Evolutionary conservation across 495 filamentous ascomycete species (phyloP).

Genomic region (Bryoglossum gracile): DNA sequence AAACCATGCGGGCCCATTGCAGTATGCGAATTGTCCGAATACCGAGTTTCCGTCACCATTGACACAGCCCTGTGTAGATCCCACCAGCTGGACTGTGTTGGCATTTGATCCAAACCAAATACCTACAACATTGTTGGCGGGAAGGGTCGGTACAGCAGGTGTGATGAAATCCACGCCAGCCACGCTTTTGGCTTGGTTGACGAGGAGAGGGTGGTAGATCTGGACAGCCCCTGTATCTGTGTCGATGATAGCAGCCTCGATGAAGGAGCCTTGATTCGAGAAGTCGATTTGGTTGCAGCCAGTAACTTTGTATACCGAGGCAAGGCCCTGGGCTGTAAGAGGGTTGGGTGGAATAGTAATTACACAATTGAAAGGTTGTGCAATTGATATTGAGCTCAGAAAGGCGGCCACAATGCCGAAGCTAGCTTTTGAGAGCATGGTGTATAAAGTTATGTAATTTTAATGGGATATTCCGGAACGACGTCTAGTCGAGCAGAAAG

Average conservation of each 20-base stretch:
- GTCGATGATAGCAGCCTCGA: not conserved
- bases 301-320: not conserved
- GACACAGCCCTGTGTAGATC: not conserved
- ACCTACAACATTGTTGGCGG: not conserved
- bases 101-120: slow-evolving; percentile 2
- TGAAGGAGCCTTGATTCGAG: not conserved
- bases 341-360: not conserved
- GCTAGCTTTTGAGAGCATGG: not conserved
- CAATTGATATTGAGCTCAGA: not conserved
- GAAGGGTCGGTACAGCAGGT: not conserved
- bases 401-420: not conserved
- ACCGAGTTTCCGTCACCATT: not conserved
- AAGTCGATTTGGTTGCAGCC: slow-evolving; percentile 1
- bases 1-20: not conserved
- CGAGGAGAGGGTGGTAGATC: not conserved
- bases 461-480: too few species aligned
- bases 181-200: not conserved
- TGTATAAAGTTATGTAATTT: too few species aligned
- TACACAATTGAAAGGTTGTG: not conserved
- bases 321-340: not conserved
- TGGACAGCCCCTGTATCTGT: not conserved
- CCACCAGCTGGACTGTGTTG: not conserved
- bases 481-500: too few species aligned
- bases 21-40: slow-evolving; percentile 1
- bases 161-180: not conserved